Evolutionary conservation across 2,329 filamentous ascomycete genomes (phyloP).

Genomic region (Camillea tinctor): DNA sequence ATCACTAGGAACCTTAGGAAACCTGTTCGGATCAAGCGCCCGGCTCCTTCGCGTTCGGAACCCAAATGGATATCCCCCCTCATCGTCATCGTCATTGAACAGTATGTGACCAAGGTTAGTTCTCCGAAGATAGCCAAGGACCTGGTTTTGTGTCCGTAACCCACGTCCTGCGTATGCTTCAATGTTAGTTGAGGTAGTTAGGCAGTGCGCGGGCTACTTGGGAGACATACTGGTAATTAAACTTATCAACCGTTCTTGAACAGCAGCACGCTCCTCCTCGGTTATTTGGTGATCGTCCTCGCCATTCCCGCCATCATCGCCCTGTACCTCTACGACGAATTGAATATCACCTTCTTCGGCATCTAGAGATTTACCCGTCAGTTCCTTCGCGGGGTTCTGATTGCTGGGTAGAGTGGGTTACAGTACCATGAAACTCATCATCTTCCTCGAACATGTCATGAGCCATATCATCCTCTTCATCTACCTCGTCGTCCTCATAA

Average conservation of each 20-base stretch:
- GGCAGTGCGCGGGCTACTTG: slow-evolving; percentile 21
- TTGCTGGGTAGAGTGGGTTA: background rate
- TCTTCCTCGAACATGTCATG: slow-evolving; percentile 26
- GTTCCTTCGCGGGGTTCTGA: background rate
- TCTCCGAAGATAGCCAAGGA: slow-evolving; percentile 41
- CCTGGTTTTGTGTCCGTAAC: slow-evolving; percentile 35
- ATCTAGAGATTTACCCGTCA: slow-evolving; percentile 21
- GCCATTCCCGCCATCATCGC: slow-evolving; percentile 29
- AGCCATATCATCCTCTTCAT: slow-evolving; percentile 24
- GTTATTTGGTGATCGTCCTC: slow-evolving; percentile 18
- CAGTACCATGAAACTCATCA: slow-evolving; percentile 33
- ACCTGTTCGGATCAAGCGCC: slow-evolving; percentile 54
- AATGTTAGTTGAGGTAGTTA: slow-evolving; percentile 31
- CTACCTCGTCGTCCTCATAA: slow-evolving; percentile 26
- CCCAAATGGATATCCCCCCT: slow-evolving; percentile 35
- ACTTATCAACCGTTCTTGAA: slow-evolving; percentile 23
- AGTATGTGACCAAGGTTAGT: slow-evolving; percentile 37
- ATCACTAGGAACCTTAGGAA: slow-evolving; percentile 82
- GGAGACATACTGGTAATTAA: slow-evolving; percentile 32
- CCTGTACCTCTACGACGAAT: slow-evolving; percentile 31
- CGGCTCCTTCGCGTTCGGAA: slow-evolving; percentile 44
- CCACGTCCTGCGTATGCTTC: slow-evolving; percentile 22
- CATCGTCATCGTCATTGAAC: slow-evolving; percentile 34
- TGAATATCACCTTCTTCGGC: slow-evolving; percentile 29
- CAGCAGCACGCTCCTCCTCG: slow-evolving; percentile 15